These are phyloP conservation scores for Papiliotrema fonsecae DNA, from an alignment of 1,284 basidiomycete species.

Conservation along the genomic window DNA sequence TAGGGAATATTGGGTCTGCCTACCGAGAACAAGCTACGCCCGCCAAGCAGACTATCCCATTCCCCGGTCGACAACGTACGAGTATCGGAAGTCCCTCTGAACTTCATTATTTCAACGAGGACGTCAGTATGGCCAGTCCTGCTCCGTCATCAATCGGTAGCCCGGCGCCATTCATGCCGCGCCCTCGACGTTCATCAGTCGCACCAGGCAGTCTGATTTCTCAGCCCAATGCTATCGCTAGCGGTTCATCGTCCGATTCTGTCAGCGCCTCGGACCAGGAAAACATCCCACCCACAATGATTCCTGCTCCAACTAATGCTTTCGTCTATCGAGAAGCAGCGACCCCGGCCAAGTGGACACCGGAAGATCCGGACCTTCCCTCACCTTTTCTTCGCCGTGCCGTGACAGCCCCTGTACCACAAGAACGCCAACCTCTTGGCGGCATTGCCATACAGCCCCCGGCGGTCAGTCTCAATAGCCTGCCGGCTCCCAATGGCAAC, in stretches of 20 bases:
- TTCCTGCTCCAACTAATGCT: conserved; percentile 23
- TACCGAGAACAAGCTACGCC: conserved; percentile 29
- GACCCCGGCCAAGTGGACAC: conserved; percentile 42
- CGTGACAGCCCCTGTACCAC: conserved; percentile 4
- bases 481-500: neutral
- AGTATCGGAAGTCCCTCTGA: conserved; percentile 42
- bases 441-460: conserved; percentile 12
- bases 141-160: conserved; percentile 22
- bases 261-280: neutral
- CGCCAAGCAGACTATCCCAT: conserved; percentile 19
- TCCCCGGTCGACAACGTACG: conserved; percentile 17
- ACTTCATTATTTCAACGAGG: conserved; percentile 24
- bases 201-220: conserved; percentile 10
- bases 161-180: conserved; percentile 22
- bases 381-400: conserved; percentile 37
- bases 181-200: conserved; percentile 24
- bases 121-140: conserved; percentile 39
- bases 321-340: conserved; percentile 36
- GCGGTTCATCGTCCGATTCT: conserved; percentile 1
- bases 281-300: conserved; percentile 27
- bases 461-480: neutral
- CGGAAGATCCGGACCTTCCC: conserved; percentile 40
- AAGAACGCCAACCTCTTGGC: conserved; percentile 14
- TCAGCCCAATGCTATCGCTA: too few species aligned
- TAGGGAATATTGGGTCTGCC: conserved; percentile 36